Percentiles rank a stretch among this genome's conserved stretches.
Evolutionary conservation across 805 yeast species (phyloP).

Genomic region (Ogataea ganodermae): DNA sequence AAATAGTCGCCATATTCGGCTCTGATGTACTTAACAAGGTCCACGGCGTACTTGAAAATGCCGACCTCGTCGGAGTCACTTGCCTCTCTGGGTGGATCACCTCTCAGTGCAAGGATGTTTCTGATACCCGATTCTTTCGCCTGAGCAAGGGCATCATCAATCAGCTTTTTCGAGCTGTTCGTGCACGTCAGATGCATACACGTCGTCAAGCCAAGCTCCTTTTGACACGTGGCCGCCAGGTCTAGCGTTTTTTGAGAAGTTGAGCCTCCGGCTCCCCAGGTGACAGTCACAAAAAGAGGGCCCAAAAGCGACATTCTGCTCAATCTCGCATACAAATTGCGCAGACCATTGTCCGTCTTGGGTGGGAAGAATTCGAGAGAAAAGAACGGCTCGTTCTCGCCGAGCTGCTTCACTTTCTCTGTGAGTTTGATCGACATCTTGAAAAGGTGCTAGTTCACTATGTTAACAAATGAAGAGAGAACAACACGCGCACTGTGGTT

Average conservation of each 20-base stretch:
- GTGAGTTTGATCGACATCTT: slow-evolving; percentile 41
- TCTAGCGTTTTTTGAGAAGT: slow-evolving; percentile 85
- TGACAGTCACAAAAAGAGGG: slow-evolving; percentile 87
- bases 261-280: slow-evolving; percentile 99
- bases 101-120: slow-evolving; percentile 89
- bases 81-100: slow-evolving; percentile 86
- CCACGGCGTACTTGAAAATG: slow-evolving; percentile 78
- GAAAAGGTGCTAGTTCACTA: background rate
- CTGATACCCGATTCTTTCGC: slow-evolving; percentile 81
- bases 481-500: too few relatives aligned
- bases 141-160: slow-evolving; percentile 73
- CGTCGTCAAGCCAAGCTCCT: slow-evolving; percentile 79
- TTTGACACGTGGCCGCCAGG: slow-evolving; percentile 74
- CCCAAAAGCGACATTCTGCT: slow-evolving; percentile 85
- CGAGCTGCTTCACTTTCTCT: slow-evolving; percentile 52
- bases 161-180: slow-evolving; percentile 73
- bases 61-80: slow-evolving; percentile 48
- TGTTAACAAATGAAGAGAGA: background rate
- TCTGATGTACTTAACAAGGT: slow-evolving; percentile 80
- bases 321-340: slow-evolving; percentile 82
- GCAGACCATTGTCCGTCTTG: slow-evolving; percentile 83
- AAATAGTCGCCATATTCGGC: slow-evolving; percentile 73
- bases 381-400: slow-evolving; percentile 55
- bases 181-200: slow-evolving; percentile 97
- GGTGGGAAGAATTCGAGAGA: slow-evolving; percentile 98